Base-by-base conservation (phyloP, 768 basidiomycete genomes). In the Sutorius australiensis region DNA sequence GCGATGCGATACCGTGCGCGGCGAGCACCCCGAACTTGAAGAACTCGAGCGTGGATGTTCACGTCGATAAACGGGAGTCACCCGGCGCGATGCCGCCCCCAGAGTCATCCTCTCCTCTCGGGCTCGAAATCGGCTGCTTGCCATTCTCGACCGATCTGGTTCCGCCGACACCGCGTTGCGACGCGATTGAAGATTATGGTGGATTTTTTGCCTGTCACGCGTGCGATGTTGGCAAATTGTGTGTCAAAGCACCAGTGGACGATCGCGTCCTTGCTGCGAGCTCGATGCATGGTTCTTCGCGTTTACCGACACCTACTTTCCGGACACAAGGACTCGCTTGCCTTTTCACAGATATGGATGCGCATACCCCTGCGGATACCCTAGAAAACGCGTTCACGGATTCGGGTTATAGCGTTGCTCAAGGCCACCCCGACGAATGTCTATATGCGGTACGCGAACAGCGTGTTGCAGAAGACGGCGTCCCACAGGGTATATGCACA, bases 51-150 rank as follows among this genome's bases (percentile, higher is more conserved):
- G 24, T 24, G 24, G 24, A 36, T 48, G n/a, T 1, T 24, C 6
- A 44, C n/a, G 24, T 7, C 39, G 45, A 50, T 28, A 28, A 24
- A 34, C 54, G 51, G 46, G 42, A 45, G n/a, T 53, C 55, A 0
- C 56, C 59, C 10, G 21, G 21, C n/a, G 8, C 43, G 38, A 38
- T 21, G 0, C 52, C 33, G 13, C 64, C 65, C 51, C 62, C 65
- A 17, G 53, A 55, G 6, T 67, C 64, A 11, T 66, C 65, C 21
- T 67, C 62, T 3, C 60, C 62, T 38, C 24, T 53, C 13, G 12
- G 38, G 6, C 21, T 53, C n/a, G 41, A 36, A 14, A 13, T 13
- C 2, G 38, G 49, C 27, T 41, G 41, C 1, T 54, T 50, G 2
- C 52, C 45, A n/a, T 31, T 49, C 17, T 30, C 31, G 41, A 43